Percentiles rank a stretch among this genome's conserved stretches.
phyloP scores from a whole-genome alignment of 257 asterid species.

The Henckelia pumila region DNA sequence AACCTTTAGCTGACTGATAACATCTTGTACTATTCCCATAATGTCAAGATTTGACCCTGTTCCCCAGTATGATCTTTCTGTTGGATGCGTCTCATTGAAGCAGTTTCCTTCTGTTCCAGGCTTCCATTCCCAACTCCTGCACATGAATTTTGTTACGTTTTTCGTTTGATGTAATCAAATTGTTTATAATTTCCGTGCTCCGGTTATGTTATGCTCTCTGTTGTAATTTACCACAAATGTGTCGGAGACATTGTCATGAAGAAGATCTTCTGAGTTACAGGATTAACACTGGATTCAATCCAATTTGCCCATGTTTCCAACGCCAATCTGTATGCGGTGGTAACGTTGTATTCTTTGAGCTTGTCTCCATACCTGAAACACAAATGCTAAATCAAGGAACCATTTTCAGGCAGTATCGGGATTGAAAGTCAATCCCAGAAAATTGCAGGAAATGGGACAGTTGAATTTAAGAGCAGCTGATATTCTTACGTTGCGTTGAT shows the following conservation, averaged over 20 bases:
- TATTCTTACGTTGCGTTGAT: slow-evolving; percentile 70
- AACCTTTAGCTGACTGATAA: slow-evolving; percentile 36
- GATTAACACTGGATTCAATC: slow-evolving; percentile 58
- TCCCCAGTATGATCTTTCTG: slow-evolving; percentile 71
- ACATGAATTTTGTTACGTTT: slow-evolving; percentile 3
- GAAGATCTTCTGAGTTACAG: slow-evolving; percentile 55
- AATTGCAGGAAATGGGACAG: background rate
- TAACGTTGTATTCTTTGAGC: slow-evolving; percentile 59
- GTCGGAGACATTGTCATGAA: slow-evolving; percentile 82
- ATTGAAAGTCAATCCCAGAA: background rate
- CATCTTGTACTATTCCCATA: slow-evolving; percentile 57
- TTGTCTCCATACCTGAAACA: slow-evolving; percentile 57
- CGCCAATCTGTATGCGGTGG: slow-evolving; percentile 74
- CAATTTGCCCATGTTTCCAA: slow-evolving; percentile 81
- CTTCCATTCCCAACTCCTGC: slow-evolving; percentile 94
- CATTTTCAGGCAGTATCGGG: background rate
- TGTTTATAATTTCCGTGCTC: background rate
- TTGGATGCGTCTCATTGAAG: slow-evolving; percentile 64
- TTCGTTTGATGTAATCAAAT: background rate
- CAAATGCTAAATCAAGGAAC: background rate
- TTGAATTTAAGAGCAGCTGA: background rate
- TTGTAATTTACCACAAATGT: slow-evolving; percentile 64
- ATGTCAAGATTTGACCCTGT: slow-evolving; percentile 74
- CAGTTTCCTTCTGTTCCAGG: slow-evolving; percentile 78
- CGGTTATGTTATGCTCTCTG: background rate